Conservation (phyloP, 1,139 yeast genomes). For the Arxiozyma slooffiae region DNA sequence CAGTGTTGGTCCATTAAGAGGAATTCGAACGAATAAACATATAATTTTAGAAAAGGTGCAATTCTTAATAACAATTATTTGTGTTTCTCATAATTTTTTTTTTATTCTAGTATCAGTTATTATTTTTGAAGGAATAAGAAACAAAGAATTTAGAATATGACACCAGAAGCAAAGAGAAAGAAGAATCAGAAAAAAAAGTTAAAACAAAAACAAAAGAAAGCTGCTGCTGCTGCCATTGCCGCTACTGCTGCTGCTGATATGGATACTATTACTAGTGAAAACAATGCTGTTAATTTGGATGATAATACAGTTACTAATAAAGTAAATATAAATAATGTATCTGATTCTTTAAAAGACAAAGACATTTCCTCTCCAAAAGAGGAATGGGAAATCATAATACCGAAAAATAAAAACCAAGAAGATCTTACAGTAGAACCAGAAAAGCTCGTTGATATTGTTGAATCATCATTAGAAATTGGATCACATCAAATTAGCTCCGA, state of each 20-base stretch:
- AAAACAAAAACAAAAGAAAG: slow-evolving; percentile 26
- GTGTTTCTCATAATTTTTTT: too few relatives aligned
- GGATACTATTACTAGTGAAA: not conserved
- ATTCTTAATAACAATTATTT: too few relatives aligned
- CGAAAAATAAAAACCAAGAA: not conserved
- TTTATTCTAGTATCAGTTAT: too few relatives aligned
- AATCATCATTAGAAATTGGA: not conserved
- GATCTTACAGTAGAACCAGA: not conserved
- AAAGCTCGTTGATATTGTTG: not conserved
- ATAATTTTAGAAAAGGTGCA: too few relatives aligned
- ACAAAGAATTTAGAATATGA: slow-evolving; percentile 10
- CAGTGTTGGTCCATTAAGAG: too few relatives aligned
- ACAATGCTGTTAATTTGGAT: not conserved
- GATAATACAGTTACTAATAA: not conserved
- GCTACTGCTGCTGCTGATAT: not conserved
- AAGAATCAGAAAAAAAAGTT: slow-evolving; percentile 30
- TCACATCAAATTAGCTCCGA: not conserved
- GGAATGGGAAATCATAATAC: not conserved
- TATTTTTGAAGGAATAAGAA: not conserved
- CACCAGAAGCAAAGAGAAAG: slow-evolving; percentile 27
- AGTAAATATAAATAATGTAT: not conserved
- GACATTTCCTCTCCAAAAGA: not conserved
- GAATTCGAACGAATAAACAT: too few relatives aligned
- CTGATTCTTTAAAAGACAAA: not conserved
- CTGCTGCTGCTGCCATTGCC: slow-evolving; percentile 5